Base-by-base conservation (phyloP, 208 protist genomes). In the Leishmania gerbilli region DNA sequence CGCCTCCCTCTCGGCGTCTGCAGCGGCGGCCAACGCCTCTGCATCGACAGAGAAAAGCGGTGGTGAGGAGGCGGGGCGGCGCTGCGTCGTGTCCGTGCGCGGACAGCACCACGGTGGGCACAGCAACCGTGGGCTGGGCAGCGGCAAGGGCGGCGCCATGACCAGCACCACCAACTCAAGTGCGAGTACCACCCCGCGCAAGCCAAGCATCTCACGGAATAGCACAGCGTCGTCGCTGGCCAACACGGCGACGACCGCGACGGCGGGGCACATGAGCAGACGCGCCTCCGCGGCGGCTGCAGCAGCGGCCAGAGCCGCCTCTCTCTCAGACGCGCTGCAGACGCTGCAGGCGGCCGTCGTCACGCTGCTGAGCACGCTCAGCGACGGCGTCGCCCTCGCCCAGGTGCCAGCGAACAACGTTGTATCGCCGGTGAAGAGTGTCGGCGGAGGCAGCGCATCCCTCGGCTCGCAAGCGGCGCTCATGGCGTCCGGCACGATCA, bases 281-380 rank as follows among this genome's bases (percentile, higher is more conserved):
- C 84, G 74, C 68, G 45, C 69, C 55, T 56, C 76, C 45, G 62
- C 51, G 4, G 79, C 76, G 17, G 82, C 82, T 0, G 62, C 24
- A 21, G 84, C 76, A 2, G 82, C 82, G 8, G 51, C 19, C 27
- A 89, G 88, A 71, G 88, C 88, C 3, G 78, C 87, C 15, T 67
- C 67, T 9, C 80, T 93, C 34, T 89, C 84, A n/a, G 79, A 84
- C 6, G 79, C 74, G 1, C 77, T 93, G 31, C 74, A 85, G 62
- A 47, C 40, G 3, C 56, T 93, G 40, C 91, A 93, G 71, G 71
- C 65, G 1, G 79, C 84, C 0, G 89, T 93, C 4, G 82, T 86
- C 9, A 65, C 67, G 49, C 83, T 95, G 67, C 82, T 95, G 42
- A 76, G 87, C 53, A 72, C 62, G 0, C 74, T 93, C 15, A 87